Evolutionary conservation across 495 filamentous ascomycete species (phyloP), one percentile per base, ranked within the genome.

Genomic region (Podospora australis): DNA sequence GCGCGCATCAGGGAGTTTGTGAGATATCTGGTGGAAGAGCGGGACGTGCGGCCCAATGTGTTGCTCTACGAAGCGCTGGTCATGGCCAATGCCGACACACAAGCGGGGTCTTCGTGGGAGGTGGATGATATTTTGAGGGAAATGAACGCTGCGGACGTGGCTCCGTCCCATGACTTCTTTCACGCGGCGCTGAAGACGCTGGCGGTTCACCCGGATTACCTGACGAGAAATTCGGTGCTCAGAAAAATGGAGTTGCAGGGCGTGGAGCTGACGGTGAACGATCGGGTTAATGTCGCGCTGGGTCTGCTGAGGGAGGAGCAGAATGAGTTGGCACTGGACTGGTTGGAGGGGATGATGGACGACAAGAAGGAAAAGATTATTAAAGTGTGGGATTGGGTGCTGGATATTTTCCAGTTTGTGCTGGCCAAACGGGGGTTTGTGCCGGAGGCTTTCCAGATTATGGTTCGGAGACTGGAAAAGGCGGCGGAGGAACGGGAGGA

Each of bases 191-290:
- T 97, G 35, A 44, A 90, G 80, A 79, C 79, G 5, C 78, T 90
- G 19, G 80, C 88, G 11, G 79, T 94, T 19, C 90, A 96, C 63
- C 90, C 91, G 1, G 83, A 96, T 63, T 90, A 92, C 52, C 35
- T 89, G 1, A 70, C 90, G 9, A 82, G 89, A 19, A 71, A 74
- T 28, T 71, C 83, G 24, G 71, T 95, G n/a, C 65, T 97, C 20
- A 60, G 72, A 35, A 80, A 80, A 17, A 84, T 90, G 76, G 77
- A 78, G 57, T 71, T 78, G 48, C 67, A 81, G 50, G 92, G 87
- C 84, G 77, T 87, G 35, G 66, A 70, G 2, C 61, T 94, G 20
- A 80, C 74, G 6, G 71, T 72, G 7, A 72, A 79, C 17, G 88
- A 81, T 13, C 81, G 75, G 68, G 74, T 82, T 58, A 77, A 78